Conservation (phyloP, 2,329 filamentous ascomycete genomes). For the Trichoderma simmonsii region DNA sequence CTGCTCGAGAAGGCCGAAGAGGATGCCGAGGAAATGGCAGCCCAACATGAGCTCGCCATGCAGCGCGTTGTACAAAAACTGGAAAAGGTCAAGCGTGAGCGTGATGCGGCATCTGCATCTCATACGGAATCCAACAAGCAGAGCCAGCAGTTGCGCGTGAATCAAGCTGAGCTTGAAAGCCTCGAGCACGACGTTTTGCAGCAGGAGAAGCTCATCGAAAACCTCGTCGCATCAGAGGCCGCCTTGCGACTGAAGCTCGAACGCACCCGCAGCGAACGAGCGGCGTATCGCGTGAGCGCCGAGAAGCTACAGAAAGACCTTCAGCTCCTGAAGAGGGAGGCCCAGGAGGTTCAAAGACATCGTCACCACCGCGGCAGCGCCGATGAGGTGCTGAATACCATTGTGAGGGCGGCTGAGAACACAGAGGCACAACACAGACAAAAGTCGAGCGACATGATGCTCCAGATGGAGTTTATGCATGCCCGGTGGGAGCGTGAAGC, state of each 20-base stretch:
- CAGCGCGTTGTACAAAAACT: slow-evolving; percentile 47
- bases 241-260: slow-evolving; percentile 66
- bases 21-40: slow-evolving; percentile 47
- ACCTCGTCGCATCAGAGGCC: slow-evolving; percentile 53
- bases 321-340: slow-evolving; percentile 40
- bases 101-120: slow-evolving; percentile 33
- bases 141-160: slow-evolving; percentile 58
- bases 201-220: slow-evolving; percentile 63
- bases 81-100: slow-evolving; percentile 50
- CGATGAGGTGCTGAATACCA: slow-evolving; percentile 52
- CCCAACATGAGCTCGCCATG: slow-evolving; percentile 43
- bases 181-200: slow-evolving; percentile 71
- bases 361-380: slow-evolving; percentile 29
- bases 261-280: slow-evolving; percentile 63
- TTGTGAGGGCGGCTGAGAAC: slow-evolving; percentile 55
- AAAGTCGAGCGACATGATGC: slow-evolving; percentile 76
- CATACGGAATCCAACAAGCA: slow-evolving; percentile 48
- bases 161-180: slow-evolving; percentile 62
- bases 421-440: slow-evolving; percentile 68
- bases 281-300: slow-evolving; percentile 51
- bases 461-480: slow-evolving; percentile 89
- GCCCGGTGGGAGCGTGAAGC: slow-evolving; percentile 78
- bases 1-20: slow-evolving; percentile 55
- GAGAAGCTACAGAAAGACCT: slow-evolving; percentile 55
- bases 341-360: slow-evolving; percentile 21